Conservation (phyloP, 495 filamentous ascomycete genomes). For the Xylaria scruposa region DNA sequence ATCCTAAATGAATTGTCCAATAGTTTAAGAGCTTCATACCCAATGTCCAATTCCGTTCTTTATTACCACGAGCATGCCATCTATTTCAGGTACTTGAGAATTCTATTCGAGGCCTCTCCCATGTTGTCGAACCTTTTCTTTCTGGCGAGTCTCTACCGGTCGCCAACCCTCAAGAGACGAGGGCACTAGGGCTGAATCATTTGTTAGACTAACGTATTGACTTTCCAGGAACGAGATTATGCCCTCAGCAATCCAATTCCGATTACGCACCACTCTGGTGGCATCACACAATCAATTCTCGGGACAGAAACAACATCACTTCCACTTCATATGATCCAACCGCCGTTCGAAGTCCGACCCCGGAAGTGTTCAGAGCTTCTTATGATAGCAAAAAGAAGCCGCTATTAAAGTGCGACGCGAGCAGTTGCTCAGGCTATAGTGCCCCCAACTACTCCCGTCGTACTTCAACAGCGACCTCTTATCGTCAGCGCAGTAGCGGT, state of each 20-base stretch:
- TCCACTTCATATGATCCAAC: neutral
- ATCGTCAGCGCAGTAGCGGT: neutral
- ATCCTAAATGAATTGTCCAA: neutral
- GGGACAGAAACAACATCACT: neutral
- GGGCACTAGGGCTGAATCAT: neutral
- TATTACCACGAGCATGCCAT: constrained; percentile 12
- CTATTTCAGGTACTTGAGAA: neutral
- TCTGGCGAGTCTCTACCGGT: neutral
- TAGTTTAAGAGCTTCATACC: neutral
- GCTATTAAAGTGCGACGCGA: no score
- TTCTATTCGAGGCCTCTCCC: neutral
- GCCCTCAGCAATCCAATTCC: neutral
- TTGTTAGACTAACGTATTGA: neutral
- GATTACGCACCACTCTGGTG: neutral
- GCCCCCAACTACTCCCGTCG: neutral
- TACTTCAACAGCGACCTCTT: neutral
- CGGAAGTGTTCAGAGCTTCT: neutral
- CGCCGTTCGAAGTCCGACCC: neutral
- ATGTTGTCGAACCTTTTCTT: neutral
- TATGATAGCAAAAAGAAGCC: no score
- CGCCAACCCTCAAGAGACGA: neutral
- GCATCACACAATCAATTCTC: neutral
- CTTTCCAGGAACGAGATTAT: neutral
- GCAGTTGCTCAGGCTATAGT: neutral
- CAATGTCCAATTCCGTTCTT: neutral